A percentile compares a stretch with the other conserved stretches of the same genome.
Evolutionary conservation across 2,329 filamentous ascomycete species (phyloP).

Genomic region (Periconia macrospinosa): DNA sequence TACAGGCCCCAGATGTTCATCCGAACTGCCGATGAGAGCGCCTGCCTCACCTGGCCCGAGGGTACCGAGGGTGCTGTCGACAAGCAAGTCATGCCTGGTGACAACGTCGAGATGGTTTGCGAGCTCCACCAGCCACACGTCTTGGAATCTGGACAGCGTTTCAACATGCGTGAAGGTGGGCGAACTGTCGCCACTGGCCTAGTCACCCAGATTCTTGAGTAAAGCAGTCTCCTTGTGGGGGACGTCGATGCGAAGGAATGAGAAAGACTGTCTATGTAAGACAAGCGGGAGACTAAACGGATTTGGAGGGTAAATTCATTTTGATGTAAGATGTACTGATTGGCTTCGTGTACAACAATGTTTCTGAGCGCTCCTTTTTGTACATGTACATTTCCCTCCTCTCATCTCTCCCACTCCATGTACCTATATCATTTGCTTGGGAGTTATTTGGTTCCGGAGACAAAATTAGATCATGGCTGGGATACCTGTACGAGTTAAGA

Average conservation of each 20-base stretch:
- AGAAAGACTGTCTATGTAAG: neutral
- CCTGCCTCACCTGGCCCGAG: constrained; percentile 83
- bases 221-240: constrained; percentile 9
- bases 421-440: neutral
- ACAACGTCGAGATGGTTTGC: constrained; percentile 98
- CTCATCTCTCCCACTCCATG: constrained; percentile 6
- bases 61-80: constrained; percentile 69
- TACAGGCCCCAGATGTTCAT: constrained; percentile 97
- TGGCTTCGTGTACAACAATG: constrained; percentile 9
- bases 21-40: constrained; percentile 79
- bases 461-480: constrained; percentile 9
- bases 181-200: constrained; percentile 53
- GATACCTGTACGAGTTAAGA: neutral
- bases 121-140: constrained; percentile 83
- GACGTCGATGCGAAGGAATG: neutral
- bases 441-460: neutral
- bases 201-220: constrained; percentile 41
- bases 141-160: constrained; percentile 87
- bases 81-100: constrained; percentile 95
- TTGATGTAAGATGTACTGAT: constrained; percentile 4
- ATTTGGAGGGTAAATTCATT: neutral
- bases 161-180: constrained; percentile 98
- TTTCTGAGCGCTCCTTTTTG: constrained; percentile 10
- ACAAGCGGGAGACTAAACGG: neutral
- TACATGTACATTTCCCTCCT: constrained; percentile 10